These are phyloP conservation scores for Cymodocea nodosa DNA, from an alignment of 116 monocot species.

Conservation along the genomic window DNA sequence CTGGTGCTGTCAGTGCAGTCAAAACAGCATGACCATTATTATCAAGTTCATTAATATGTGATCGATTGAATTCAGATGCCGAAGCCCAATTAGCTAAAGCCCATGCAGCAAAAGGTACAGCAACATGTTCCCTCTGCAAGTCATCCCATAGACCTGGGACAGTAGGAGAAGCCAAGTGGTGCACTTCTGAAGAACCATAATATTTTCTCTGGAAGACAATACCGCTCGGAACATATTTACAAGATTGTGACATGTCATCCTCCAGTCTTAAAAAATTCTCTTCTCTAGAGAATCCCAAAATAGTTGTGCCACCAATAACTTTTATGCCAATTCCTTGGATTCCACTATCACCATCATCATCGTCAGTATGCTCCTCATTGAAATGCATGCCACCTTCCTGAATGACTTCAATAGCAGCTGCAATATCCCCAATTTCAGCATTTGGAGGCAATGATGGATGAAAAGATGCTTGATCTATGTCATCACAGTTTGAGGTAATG, in stretches of 20 bases:
- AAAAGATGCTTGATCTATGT: slow-evolving; percentile 32
- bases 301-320: slow-evolving; percentile 71
- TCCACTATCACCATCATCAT: slow-evolving; percentile 58
- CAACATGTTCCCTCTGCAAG: slow-evolving; percentile 88
- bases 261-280: slow-evolving; percentile 16
- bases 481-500: slow-evolving; percentile 79
- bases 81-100: slow-evolving; percentile 95
- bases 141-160: slow-evolving; percentile 97
- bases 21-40: slow-evolving; percentile 74
- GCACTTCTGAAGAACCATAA: slow-evolving; percentile 16
- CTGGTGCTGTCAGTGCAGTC: slow-evolving; percentile 70
- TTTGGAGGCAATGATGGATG: slow-evolving; percentile 50
- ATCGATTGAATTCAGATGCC: slow-evolving; percentile 71
- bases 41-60: slow-evolving; percentile 87
- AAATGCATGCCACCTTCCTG: slow-evolving; percentile 82
- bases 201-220: slow-evolving; percentile 13
- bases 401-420: slow-evolving; percentile 69
- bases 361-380: slow-evolving; percentile 36
- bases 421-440: slow-evolving; percentile 82
- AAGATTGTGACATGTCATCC: slow-evolving; percentile 14
- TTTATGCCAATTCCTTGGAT: slow-evolving; percentile 84
- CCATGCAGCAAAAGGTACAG: slow-evolving; percentile 99
- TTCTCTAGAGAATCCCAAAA: slow-evolving; percentile 57
- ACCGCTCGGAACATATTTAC: slow-evolving; percentile 7
- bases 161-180: slow-evolving; percentile 21